Evolutionary conservation across 2,329 filamentous ascomycete genomes (phyloP), one percentile per base, ranked within the genome.

Genomic region (Penicillium sp.): DNA sequence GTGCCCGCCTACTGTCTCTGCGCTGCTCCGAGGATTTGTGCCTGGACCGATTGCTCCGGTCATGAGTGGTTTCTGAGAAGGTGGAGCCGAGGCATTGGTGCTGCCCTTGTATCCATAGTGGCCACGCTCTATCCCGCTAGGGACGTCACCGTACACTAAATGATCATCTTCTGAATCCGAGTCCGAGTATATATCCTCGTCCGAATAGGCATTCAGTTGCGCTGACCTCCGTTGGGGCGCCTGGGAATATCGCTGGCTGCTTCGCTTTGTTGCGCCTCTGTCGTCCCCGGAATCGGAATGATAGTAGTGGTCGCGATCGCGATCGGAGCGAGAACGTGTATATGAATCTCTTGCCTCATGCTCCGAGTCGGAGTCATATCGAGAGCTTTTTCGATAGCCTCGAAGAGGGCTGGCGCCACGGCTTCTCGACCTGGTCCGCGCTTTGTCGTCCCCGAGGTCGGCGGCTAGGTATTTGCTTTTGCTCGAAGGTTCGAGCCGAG

Each of bases 81-180:
- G 63, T 9, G 62, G 52, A 1, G 63, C 60, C 19, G 65, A 61
- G 7, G 56, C 13, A 29, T 44, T 62, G 23, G 63, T 46, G 15
- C 55, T 54, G 19, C 59, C 49, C 21, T 50, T 65, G 41, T 66
- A 65, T 7, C 64, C 66, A 53, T 69, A 69, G 38, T 56, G 65
- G 7, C 55, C 58, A 19, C 64, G 66, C 55, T 67, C 66, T 9
- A 63, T 23, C 6, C 46, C 56, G 11, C 56, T 62, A 6, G 67
- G 66, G 9, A 62, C n/a, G 31, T 78, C 75, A 1, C 77, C 77
- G 56, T 79, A 79, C 4, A 75, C 76, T n/a, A 79, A 68, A 46
- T 66, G 70, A 41, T 77, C 75, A 51, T 78, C 73, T 5, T 68
- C 70, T 5, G 74, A 75, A 38, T 71, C 73, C 6, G 75, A 73